phyloP scores from a whole-genome alignment of 495 filamentous ascomycete species.

The Neurospora tetraspora region DNA sequence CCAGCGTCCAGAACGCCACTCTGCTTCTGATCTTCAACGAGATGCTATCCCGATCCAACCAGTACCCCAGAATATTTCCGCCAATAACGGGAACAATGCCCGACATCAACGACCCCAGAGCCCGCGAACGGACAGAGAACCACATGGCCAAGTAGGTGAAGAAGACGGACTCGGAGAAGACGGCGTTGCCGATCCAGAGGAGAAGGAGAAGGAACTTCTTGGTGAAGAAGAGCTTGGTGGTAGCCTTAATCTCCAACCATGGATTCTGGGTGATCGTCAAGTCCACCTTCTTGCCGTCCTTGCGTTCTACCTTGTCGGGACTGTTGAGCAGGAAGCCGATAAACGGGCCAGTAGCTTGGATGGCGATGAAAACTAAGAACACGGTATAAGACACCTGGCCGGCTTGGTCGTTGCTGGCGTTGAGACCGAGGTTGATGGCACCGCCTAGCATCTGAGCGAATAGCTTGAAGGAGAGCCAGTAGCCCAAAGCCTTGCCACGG shows the following conservation, averaged over 20 bases:
- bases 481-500: slow-evolving; percentile 47
- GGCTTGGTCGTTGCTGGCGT: slow-evolving; percentile 38
- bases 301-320: slow-evolving; percentile 45
- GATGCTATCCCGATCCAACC: slow-evolving; percentile 41
- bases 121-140: slow-evolving; percentile 53
- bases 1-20: slow-evolving; percentile 29
- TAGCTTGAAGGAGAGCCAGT: slow-evolving; percentile 53
- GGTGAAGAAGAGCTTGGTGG: slow-evolving; percentile 38
- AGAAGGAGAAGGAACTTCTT: slow-evolving; percentile 47
- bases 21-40: slow-evolving; percentile 40
- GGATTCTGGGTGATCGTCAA: slow-evolving; percentile 37
- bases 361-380: slow-evolving; percentile 50
- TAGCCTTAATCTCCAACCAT: slow-evolving; percentile 42
- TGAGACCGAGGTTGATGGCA: slow-evolving; percentile 52
- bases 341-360: slow-evolving; percentile 48
- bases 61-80: slow-evolving; percentile 47
- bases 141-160: slow-evolving; percentile 51
- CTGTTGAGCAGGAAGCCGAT: slow-evolving; percentile 43
- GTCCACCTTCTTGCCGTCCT: slow-evolving; percentile 43
- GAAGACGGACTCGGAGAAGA: slow-evolving; percentile 52
- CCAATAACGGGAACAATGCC: slow-evolving; percentile 47
- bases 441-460: slow-evolving; percentile 56
- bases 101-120: slow-evolving; percentile 51
- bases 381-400: slow-evolving; percentile 54
- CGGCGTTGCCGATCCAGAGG: slow-evolving; percentile 50